Conservation (phyloP, 805 yeast species). For the Teunomyces cretensis region DNA sequence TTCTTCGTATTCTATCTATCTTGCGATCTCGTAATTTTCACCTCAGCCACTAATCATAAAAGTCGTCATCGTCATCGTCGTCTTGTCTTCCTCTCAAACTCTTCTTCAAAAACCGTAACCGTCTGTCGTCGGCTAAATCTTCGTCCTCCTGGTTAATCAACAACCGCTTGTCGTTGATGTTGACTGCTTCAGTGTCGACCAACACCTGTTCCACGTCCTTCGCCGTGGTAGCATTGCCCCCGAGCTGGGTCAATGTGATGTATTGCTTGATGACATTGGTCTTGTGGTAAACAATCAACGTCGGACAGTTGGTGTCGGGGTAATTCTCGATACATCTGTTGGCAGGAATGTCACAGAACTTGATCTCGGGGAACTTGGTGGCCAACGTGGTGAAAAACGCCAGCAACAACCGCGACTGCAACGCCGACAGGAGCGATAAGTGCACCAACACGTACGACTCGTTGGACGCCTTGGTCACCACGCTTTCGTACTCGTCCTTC, state of each 20-base stretch:
- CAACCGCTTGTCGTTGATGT: conserved; percentile 66
- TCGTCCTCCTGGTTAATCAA: conserved; percentile 53
- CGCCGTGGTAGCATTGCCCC: conserved; percentile 74
- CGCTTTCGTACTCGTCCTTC: conserved; percentile 84
- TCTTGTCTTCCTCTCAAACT: conserved; percentile 45
- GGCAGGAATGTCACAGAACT: conserved; percentile 91
- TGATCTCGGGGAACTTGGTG: conserved; percentile 70
- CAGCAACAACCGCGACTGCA: conserved; percentile 73
- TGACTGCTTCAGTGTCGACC: conserved; percentile 65
- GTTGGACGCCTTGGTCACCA: conserved; percentile 79
- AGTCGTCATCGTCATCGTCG: conserved; percentile 33
- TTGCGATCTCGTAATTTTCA: too few relatives aligned
- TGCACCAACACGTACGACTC: conserved; percentile 73
- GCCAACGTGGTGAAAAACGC: conserved; percentile 62
- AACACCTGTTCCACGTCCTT: conserved; percentile 73
- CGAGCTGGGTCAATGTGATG: conserved; percentile 76
- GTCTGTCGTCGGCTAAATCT: conserved; percentile 53
- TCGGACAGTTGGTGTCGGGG: conserved; percentile 90
- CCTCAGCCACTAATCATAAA: conserved; percentile 20
- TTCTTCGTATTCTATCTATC: background rate
- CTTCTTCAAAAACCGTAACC: conserved; percentile 56
- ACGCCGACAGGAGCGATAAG: conserved; percentile 62
- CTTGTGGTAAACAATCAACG: conserved; percentile 76
- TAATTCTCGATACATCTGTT: conserved; percentile 88
- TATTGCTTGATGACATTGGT: conserved; percentile 78